A percentile compares a stretch with the other conserved stretches of the same genome.
These are phyloP conservation scores for Penicillium sp. DNA, from an alignment of 2,329 filamentous ascomycete genomes.

Conservation along the genomic window DNA sequence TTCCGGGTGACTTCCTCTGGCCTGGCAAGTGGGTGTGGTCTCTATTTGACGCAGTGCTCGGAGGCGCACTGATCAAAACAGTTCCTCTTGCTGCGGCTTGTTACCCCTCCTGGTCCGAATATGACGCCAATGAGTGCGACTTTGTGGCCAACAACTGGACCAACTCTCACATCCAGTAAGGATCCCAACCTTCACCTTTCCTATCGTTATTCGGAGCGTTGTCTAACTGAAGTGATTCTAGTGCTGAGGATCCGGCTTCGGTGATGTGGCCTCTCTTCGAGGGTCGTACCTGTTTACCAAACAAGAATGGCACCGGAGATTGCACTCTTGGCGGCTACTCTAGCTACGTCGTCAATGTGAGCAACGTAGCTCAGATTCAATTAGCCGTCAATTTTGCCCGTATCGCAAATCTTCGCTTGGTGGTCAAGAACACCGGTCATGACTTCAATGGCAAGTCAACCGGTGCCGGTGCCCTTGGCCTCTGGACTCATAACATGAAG, in stretches of 20 bases:
- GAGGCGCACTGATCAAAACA: constrained; percentile 21
- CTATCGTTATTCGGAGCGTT: no score
- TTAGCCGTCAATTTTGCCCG: constrained; percentile 27
- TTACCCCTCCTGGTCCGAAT: constrained; percentile 21
- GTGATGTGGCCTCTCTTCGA: constrained; percentile 27
- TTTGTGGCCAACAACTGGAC: constrained; percentile 19
- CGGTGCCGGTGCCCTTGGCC: constrained; percentile 42
- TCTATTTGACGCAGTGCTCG: constrained; percentile 19
- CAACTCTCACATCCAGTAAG: constrained; percentile 23
- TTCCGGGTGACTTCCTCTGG: constrained; percentile 22
- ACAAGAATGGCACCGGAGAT: constrained; percentile 15
- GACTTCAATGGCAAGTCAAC: constrained; percentile 45
- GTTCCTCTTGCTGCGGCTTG: constrained; percentile 25
- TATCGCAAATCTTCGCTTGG: constrained; percentile 29
- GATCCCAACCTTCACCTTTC: no score
- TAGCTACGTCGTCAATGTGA: constrained; percentile 34
- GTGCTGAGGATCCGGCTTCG: constrained; percentile 19
- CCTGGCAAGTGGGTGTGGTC: constrained; percentile 19
- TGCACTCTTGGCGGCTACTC: constrained; percentile 30
- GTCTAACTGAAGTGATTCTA: not conserved
- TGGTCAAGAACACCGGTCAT: constrained; percentile 44
- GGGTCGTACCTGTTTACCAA: constrained; percentile 23
- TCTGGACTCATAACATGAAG: constrained; percentile 49
- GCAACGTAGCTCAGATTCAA: constrained; percentile 29
- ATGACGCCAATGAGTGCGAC: constrained; percentile 17